Evolutionary conservation across 2,329 filamentous ascomycete genomes (phyloP).

Genomic region (Cladosporium sp.): DNA sequence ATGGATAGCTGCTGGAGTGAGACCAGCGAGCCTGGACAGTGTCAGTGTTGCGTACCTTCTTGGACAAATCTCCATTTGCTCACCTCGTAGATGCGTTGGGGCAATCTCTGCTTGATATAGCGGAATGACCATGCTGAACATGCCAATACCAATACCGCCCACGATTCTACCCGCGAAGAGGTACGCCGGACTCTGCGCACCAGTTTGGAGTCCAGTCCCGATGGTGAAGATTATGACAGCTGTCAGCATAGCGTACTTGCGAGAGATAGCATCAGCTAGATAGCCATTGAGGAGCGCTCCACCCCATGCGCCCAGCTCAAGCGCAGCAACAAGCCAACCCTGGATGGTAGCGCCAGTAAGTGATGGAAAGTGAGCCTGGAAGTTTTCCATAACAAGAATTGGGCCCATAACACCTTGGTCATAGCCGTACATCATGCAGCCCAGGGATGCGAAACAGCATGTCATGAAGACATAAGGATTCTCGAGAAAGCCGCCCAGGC

Average conservation of each 20-base stretch:
- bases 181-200: slow-evolving; percentile 12
- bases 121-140: slow-evolving; percentile 53
- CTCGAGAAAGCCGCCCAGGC: too few species aligned
- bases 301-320: slow-evolving; percentile 14
- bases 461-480: slow-evolving; percentile 5
- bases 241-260: background rate
- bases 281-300: background rate
- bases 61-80: too few species aligned
- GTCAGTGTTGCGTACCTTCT: too few species aligned
- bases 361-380: slow-evolving; percentile 17
- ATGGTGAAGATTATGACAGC: too few species aligned
- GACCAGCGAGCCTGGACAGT: slow-evolving; percentile 49
- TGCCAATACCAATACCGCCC: slow-evolving; percentile 63
- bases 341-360: slow-evolving; percentile 10
- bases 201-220: slow-evolving; percentile 59
- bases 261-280: background rate
- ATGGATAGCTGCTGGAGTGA: slow-evolving; percentile 62
- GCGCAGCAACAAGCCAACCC: slow-evolving; percentile 16
- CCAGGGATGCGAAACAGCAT: slow-evolving; percentile 27
- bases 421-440: slow-evolving; percentile 51
- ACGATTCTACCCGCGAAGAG: slow-evolving; percentile 69
- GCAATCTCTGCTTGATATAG: slow-evolving; percentile 46
- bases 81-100: slow-evolving; percentile 57
- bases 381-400: slow-evolving; percentile 48
- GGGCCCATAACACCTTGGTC: slow-evolving; percentile 54